Conservation (phyloP, 306 rosid species). For the Herpetospermum pedunculosum region DNA sequence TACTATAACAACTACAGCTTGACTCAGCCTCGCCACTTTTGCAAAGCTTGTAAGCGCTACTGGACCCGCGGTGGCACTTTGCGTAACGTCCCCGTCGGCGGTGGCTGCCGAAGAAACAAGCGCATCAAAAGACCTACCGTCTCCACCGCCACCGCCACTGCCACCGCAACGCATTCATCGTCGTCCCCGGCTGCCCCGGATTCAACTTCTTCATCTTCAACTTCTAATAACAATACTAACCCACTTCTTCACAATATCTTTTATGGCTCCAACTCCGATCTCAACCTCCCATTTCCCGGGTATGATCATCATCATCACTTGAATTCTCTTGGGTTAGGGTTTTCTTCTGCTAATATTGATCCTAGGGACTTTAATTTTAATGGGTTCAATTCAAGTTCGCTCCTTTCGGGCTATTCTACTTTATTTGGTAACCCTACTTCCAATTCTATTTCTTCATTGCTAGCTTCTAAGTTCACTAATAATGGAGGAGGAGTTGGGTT, state of each 20-base stretch:
- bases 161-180: neutral
- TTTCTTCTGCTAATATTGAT: constrained; percentile 25
- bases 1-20: constrained; percentile 95
- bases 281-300: constrained; percentile 42
- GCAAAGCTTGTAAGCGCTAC: constrained; percentile 94
- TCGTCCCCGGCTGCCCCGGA: constrained; percentile 20
- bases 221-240: constrained; percentile 6
- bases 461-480: constrained; percentile 42
- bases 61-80: constrained; percentile 97
- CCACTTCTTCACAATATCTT: constrained; percentile 16
- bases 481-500: constrained; percentile 23
- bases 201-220: constrained; percentile 22
- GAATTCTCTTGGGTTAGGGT: constrained; percentile 30
- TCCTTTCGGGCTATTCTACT: constrained; percentile 37
- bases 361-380: constrained; percentile 1
- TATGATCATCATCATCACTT: constrained; percentile 25
- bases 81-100: constrained; percentile 86
- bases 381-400: constrained; percentile 20
- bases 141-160: constrained; percentile 1
- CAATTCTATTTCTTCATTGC: constrained; percentile 38
- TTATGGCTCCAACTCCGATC: constrained; percentile 35
- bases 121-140: constrained; percentile 44
- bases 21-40: constrained; percentile 91
- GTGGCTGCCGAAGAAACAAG: constrained; percentile 82
- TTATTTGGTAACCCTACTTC: constrained; percentile 30